phyloP scores from a whole-genome alignment of 208 protist genomes.

The Trypanosoma vivax region DNA sequence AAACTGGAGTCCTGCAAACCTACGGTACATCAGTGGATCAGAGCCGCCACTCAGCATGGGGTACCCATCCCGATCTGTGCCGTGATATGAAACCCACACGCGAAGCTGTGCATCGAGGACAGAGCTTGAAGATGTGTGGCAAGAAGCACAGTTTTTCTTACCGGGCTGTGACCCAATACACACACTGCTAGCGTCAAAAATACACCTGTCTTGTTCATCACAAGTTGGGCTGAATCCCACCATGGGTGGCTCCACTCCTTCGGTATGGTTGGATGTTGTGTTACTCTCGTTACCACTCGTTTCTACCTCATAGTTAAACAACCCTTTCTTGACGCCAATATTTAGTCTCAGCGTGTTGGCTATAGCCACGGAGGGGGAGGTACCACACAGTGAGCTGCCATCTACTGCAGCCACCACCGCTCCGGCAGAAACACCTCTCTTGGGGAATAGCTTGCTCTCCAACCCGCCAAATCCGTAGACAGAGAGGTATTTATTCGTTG shows the following conservation, averaged over 20 bases:
- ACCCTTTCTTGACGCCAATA: slow-evolving; percentile 60
- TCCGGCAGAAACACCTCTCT: slow-evolving; percentile 27
- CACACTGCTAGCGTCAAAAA: slow-evolving; percentile 30
- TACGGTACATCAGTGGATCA: slow-evolving; percentile 62
- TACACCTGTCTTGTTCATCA: slow-evolving; percentile 35
- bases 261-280: too few species aligned
- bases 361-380: slow-evolving; percentile 32
- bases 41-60: slow-evolving; percentile 54
- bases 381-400: slow-evolving; percentile 25
- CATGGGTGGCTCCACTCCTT: slow-evolving; percentile 53
- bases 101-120: slow-evolving; percentile 18
- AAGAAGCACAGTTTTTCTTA: slow-evolving; percentile 69
- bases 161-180: slow-evolving; percentile 62
- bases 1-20: slow-evolving; percentile 30
- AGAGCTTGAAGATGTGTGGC: slow-evolving; percentile 20
- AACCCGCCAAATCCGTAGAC: slow-evolving; percentile 76
- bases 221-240: slow-evolving; percentile 78
- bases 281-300: too few species aligned
- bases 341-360: slow-evolving; percentile 60
- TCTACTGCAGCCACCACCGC: slow-evolving; percentile 59
- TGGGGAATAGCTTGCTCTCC: slow-evolving; percentile 26
- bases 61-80: slow-evolving; percentile 44
- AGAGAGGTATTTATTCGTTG: slow-evolving; percentile 42
- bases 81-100: slow-evolving; percentile 72
- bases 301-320: slow-evolving; percentile 66